phyloP scores from a whole-genome alignment of 495 filamentous ascomycete genomes.

The Neurospora africana region DNA sequence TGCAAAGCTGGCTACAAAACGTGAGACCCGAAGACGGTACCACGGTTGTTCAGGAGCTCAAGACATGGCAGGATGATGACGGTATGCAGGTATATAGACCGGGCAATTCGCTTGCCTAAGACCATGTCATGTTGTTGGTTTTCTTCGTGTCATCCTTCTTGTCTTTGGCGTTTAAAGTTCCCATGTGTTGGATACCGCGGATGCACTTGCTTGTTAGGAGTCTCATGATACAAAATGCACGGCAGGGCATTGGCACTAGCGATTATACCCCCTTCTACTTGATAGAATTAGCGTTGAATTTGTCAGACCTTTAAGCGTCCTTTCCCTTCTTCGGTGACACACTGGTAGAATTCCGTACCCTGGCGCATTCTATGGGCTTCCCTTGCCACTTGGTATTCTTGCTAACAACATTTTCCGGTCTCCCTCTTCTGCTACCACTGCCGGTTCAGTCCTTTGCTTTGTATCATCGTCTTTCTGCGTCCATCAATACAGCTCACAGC shows the following conservation, averaged over 20 bases:
- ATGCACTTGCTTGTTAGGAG: neutral
- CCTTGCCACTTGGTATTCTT: neutral
- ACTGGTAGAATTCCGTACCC: neutral
- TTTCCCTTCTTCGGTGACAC: neutral
- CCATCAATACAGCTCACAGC: constrained; percentile 12
- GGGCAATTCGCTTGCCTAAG: neutral
- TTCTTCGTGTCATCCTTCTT: neutral
- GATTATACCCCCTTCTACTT: neutral
- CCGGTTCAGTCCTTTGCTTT: neutral
- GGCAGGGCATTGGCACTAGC: neutral
- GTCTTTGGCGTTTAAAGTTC: neutral
- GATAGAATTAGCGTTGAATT: neutral
- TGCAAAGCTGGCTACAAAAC: neutral
- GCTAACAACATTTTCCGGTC: neutral
- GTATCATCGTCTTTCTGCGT: neutral
- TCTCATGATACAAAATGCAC: neutral
- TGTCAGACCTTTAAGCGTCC: neutral
- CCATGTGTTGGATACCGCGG: neutral
- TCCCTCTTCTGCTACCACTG: neutral
- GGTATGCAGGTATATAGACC: neutral
- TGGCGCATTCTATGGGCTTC: neutral
- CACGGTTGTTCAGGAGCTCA: neutral
- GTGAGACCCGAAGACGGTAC: neutral
- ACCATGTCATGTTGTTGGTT: neutral
- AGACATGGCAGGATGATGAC: neutral